Percentiles rank a stretch among this genome's conserved stretches.
Conservation (phyloP, 768 basidiomycete genomes). For the Macrolepiota albuminosa region DNA sequence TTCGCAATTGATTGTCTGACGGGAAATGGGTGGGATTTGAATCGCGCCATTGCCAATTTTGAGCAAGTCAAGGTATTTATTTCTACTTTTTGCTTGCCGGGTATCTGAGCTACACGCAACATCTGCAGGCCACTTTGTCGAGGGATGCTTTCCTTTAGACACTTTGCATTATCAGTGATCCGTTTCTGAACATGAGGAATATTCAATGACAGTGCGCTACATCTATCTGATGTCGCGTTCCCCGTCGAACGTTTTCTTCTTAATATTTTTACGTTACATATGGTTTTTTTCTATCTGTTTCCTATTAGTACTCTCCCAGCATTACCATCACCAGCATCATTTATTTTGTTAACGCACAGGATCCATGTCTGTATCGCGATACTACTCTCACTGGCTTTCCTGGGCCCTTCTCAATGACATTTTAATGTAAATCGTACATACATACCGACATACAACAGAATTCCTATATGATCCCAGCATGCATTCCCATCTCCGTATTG, state of each 20-base stretch:
- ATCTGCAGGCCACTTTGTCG: conserved; percentile 39
- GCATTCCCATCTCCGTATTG: not conserved
- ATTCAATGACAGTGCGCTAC: not conserved
- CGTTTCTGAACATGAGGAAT: not conserved
- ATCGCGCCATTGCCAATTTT: conserved; percentile 79
- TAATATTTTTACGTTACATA: not conserved
- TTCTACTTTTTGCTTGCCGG: not conserved
- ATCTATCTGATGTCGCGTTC: not conserved
- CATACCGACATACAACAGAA: not conserved
- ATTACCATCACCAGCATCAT: conserved; percentile 8
- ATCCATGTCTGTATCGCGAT: not conserved
- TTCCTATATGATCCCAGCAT: not conserved
- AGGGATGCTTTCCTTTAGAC: conserved; percentile 50
- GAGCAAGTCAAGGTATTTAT: conserved; percentile 76
- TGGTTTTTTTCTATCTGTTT: not conserved
- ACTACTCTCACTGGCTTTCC: not conserved
- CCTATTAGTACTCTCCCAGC: not conserved
- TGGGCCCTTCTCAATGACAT: not conserved
- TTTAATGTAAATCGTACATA: conserved; percentile 12
- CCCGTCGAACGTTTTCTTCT: conserved; percentile 5
- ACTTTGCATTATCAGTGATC: not conserved
- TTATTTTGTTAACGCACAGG: conserved; percentile 1
- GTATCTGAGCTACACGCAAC: conserved; percentile 20
- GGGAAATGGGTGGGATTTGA: conserved; percentile 82
- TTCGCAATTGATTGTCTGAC: conserved; percentile 83